These are phyloP conservation scores for Micromonas pusilla DNA, from an alignment of 139 green algal species.

Conservation along the genomic window DNA sequence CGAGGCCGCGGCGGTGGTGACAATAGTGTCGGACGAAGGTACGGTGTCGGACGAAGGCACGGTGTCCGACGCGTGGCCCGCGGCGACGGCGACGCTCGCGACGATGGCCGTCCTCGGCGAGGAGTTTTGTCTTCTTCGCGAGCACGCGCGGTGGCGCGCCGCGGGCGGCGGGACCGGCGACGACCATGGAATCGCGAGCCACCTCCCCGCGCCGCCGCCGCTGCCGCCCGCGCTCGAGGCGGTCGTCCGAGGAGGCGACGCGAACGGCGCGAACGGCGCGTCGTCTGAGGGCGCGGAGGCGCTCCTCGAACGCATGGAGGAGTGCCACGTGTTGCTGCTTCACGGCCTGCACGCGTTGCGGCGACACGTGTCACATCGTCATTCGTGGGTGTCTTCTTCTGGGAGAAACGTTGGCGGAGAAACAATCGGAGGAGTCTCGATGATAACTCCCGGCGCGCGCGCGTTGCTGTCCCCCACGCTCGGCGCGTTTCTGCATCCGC, in stretches of 20 bases:
- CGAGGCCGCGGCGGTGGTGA: background rate
- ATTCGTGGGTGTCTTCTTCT: no score
- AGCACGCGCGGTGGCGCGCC: background rate
- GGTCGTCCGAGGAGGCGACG: background rate
- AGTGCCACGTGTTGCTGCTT: slow-evolving; percentile 12
- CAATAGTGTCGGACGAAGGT: background rate
- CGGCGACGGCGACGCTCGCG: background rate
- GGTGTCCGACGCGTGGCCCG: background rate
- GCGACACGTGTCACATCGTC: background rate
- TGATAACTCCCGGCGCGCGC: background rate
- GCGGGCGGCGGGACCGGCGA: background rate
- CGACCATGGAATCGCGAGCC: no score
- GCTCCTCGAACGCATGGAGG: slow-evolving; percentile 3
- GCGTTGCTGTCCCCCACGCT: background rate
- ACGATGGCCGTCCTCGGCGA: background rate
- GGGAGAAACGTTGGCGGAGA: no score
- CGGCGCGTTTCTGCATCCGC: slow-evolving; percentile 1
- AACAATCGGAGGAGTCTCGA: no score
- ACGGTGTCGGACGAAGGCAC: background rate
- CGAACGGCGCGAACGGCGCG: background rate
- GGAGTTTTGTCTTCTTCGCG: slow-evolving; percentile 18
- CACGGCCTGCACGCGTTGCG: background rate
- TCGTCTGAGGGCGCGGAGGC: background rate
- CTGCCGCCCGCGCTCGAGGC: background rate
- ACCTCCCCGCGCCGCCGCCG: background rate